Evolutionary conservation across 495 filamentous ascomycete genomes (phyloP).

Genomic region (Thermothielavioides terrestris): DNA sequence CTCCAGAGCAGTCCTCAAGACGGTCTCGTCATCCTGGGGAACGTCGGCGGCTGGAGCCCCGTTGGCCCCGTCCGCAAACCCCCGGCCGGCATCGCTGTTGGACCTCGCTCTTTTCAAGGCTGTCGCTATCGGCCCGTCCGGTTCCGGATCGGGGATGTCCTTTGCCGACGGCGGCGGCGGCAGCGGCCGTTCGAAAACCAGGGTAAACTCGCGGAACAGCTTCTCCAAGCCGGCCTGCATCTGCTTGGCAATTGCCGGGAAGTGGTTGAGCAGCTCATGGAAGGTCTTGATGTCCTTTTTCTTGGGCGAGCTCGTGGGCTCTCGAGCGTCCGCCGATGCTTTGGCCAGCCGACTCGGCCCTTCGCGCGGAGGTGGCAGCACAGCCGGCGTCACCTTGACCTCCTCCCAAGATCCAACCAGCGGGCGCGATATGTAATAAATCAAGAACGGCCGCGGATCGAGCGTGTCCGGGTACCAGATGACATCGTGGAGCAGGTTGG

Average conservation of each 20-base stretch:
- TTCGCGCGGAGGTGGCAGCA: conserved; percentile 35
- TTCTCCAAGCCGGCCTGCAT: conserved; percentile 90
- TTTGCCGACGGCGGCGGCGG: conserved; percentile 63
- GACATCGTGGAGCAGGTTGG: conserved; percentile 75
- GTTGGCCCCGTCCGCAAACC: conserved; percentile 17
- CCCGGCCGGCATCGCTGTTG: conserved; percentile 31
- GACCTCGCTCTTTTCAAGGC: conserved; percentile 44
- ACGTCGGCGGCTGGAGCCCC: conserved; percentile 24
- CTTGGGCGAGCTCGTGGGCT: conserved; percentile 33
- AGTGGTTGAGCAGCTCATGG: conserved; percentile 81
- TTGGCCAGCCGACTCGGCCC: conserved; percentile 23
- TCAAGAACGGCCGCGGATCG: conserved; percentile 83
- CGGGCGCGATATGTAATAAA: conserved; percentile 95
- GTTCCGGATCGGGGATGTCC: conserved; percentile 43
- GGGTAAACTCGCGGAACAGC: conserved; percentile 81
- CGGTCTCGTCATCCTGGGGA: conserved; percentile 74
- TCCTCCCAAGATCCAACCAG: conserved; percentile 76
- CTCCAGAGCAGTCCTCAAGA: conserved; percentile 79
- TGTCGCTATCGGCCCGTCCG: conserved; percentile 41
- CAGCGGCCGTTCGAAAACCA: conserved; percentile 73
- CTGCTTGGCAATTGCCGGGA: conserved; percentile 93
- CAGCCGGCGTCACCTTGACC: conserved; percentile 54
- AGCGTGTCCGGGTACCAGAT: conserved; percentile 80
- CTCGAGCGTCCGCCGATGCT: conserved; percentile 28
- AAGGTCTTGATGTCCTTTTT: conserved; percentile 91